Evolutionary conservation across 2,329 filamentous ascomycete genomes (phyloP), one percentile per base, ranked within the genome.

Genomic region (Septoria linicola): DNA sequence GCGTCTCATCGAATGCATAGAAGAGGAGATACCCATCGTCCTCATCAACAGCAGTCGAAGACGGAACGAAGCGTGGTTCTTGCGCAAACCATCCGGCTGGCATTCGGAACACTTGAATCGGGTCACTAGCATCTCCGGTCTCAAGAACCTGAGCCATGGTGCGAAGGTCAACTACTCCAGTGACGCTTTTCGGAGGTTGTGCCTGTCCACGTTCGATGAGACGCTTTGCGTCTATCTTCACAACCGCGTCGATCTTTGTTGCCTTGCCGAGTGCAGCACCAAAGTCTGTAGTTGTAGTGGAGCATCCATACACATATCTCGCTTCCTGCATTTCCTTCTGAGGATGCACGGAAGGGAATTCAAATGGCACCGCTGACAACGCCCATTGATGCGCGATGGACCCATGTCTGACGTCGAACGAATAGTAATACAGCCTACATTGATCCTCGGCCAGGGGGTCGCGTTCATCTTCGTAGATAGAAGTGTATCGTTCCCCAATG

Each of bases 341-440:
- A 1, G 80, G 75, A 0, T 78, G 74, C 0, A 86, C 68, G 0
- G 80, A 80, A 0, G 85, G 84, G 44, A 88, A 88, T 55, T 88
- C 85, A 50, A 88, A 84, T 0, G 83, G 79, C 35, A 88, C 80
- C 1, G 80, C 75, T 0, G 81, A 78, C 1, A 88, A 70, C 0
- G 81, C 82, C 72, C 83, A 87, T 59, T 88, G 82, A 40, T 84
- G 75, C 0, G 72, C 73, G 35, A 87, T 84, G 11, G 48, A 35
- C 16, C 49, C 51, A 2, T 60, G 59, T 1, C 60, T 40, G 1
- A 85, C 66, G 1, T 73, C 70, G 60, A 88, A 87, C 31, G 75
- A 74, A 63, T 86, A 87, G 62, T 87, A 87, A 66, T 87, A 88
- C 0, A 88, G 72, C 4, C 84, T 77, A 53, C 84, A 88, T 65